Base-by-base conservation (phyloP, 495 filamentous ascomycete genomes). In the Neurospora cerealis region DNA sequence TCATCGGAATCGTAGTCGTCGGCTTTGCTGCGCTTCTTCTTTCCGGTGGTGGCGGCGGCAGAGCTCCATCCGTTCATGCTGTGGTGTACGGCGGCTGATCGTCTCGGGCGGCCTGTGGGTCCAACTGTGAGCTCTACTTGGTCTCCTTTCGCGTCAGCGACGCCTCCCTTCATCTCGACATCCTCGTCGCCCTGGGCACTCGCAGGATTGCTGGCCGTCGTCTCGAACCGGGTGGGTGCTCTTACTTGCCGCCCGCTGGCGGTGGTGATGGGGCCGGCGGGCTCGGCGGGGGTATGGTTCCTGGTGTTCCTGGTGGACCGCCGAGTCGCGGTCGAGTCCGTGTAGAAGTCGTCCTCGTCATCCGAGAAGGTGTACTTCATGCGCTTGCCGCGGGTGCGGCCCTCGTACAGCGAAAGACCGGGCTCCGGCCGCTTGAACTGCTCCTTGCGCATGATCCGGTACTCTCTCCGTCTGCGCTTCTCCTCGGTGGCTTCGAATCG, bases 321-420 rank as follows among this genome's bases (percentile, higher is more conserved):
- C 71, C 93, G 89, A 37, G 84, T 88, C 28, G 54, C 54, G 28
- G 88, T 85, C 34, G 89, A 90, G 79, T 97, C 93, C 3, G 92
- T 93, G 70, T 89, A 87, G 42, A 83, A 84, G 17, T 92, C 90
- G 24, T 91, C 91, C 77, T 96, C 93, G 46, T 97, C 94, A 54
- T 97, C 94, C 0, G 94, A 97, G 79, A 92, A 98, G 0, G 94
- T 98, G 75, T 98, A 99, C 79, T 93, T 96, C 81, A 97, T 91
- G 62, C 94, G 91, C 83, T 98, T 98, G 48, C 96, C 96, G 71
- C 96, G 89, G 0, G 96, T 98, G 60, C 96, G 93, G 44, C 96
- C 96, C 84, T 99, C 96, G 81, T 98, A 98, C 70, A 96, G 85
- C 17, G 94, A 97, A 82, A 95, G 94, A 4, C 93, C 94, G 36